These are phyloP conservation scores for Nicotiana knightiana DNA, from an alignment of 257 asterid genomes.

Conservation along the genomic window DNA sequence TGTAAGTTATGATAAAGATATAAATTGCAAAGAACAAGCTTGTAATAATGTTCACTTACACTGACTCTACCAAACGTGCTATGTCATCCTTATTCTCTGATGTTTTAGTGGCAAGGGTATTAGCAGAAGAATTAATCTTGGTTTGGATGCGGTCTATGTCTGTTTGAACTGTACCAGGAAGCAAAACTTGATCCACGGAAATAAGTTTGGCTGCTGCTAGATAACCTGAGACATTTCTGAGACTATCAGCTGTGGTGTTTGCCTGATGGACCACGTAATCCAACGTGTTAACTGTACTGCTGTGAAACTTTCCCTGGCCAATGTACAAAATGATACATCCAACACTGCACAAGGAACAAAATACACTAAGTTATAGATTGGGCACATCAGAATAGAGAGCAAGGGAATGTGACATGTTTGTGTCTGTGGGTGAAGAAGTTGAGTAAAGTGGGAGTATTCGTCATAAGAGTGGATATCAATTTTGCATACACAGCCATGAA, in stretches of 20 bases:
- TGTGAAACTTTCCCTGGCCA: constrained; percentile 60
- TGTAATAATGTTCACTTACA: constrained; percentile 34
- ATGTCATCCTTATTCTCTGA: constrained; percentile 55
- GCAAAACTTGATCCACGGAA: constrained; percentile 47
- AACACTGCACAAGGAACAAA: constrained; percentile 43
- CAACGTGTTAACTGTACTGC: constrained; percentile 43
- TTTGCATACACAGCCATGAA: neutral
- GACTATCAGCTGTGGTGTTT: constrained; percentile 43
- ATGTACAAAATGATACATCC: constrained; percentile 68
- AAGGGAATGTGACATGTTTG: neutral
- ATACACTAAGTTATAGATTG: constrained; percentile 6
- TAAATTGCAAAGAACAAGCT: neutral
- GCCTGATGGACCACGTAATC: constrained; percentile 62
- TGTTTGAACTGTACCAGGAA: constrained; percentile 60
- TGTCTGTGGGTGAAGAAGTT: neutral
- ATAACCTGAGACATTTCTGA: constrained; percentile 62
- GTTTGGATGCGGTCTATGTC: constrained; percentile 66
- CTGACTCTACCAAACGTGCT: constrained; percentile 42
- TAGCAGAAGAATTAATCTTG: constrained; percentile 71
- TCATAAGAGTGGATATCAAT: neutral
- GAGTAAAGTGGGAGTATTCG: neutral
- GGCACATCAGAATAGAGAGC: neutral
- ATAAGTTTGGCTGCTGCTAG: constrained; percentile 75
- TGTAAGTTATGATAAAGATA: neutral
- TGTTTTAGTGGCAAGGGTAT: constrained; percentile 52